A percentile compares a stretch with the other conserved stretches of the same genome.
Conservation (phyloP, 139 green algal species). For the Trebouxia sp. region DNA sequence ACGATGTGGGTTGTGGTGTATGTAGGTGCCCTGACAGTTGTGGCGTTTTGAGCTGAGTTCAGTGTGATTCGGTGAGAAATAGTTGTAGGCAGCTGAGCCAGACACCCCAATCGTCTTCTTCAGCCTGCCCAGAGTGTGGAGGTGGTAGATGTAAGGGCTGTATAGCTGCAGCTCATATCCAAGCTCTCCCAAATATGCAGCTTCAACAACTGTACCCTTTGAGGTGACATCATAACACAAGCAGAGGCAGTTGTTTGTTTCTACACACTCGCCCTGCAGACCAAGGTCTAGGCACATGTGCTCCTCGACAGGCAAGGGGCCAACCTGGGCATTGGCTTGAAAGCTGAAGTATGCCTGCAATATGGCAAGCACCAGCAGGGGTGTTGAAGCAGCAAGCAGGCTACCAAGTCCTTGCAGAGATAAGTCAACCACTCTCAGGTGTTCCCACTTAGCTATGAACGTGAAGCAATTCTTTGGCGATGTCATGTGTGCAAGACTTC, state of each 20-base stretch:
- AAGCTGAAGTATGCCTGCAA: neutral
- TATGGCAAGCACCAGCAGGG: neutral
- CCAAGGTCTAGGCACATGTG: conserved; percentile 10
- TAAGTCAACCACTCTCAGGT: too few relatives aligned
- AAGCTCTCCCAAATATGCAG: conserved; percentile 28
- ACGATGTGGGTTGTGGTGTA: neutral
- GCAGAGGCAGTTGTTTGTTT: conserved; percentile 1
- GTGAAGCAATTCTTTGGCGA: too few relatives aligned
- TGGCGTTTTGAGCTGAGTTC: neutral
- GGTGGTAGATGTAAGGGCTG: conserved; percentile 15
- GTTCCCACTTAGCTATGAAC: too few relatives aligned
- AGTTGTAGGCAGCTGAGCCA: conserved; percentile 7
- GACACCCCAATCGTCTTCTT: neutral
- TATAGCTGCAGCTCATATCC: conserved; percentile 22
- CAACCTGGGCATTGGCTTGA: neutral
- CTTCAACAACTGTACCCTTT: neutral
- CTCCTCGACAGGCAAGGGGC: neutral
- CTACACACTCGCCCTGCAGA: neutral
- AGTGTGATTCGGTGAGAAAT: conserved; percentile 9
- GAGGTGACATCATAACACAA: neutral
- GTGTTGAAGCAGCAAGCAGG: too few relatives aligned
- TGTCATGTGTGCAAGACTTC: too few relatives aligned
- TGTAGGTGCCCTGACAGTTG: neutral
- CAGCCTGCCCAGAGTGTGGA: conserved; percentile 1
- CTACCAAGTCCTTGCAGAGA: too few relatives aligned